A percentile compares a stretch with the other conserved stretches of the same genome.
phyloP scores from a whole-genome alignment of 2,329 filamentous ascomycete genomes.

The Alternaria sp. region DNA sequence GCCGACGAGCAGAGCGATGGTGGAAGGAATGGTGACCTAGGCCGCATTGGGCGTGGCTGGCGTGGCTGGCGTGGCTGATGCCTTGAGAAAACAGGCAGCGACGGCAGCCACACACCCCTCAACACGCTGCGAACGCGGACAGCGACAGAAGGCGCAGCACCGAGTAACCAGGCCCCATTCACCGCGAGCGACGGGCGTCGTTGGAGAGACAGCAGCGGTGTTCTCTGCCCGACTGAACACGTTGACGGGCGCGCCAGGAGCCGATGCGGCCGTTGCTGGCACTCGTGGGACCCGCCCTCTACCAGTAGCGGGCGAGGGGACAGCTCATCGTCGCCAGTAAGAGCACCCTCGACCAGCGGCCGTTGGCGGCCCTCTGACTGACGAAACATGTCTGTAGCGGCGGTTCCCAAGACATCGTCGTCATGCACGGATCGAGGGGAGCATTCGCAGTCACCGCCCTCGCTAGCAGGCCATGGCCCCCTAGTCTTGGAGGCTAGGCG shows the following conservation, averaged over 20 bases:
- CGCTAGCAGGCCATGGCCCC: constrained; percentile 28
- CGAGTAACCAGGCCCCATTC: constrained; percentile 22
- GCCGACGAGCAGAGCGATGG: constrained; percentile 26
- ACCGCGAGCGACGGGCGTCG: constrained; percentile 25
- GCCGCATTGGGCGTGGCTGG: constrained; percentile 28
- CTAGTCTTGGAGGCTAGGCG: constrained; percentile 13
- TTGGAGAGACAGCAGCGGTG: constrained; percentile 17
- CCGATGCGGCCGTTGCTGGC: constrained; percentile 39
- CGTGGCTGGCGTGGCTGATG: constrained; percentile 27
- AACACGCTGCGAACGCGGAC: constrained; percentile 28
- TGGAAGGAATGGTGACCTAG: constrained; percentile 21
- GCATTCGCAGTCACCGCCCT: constrained; percentile 42
- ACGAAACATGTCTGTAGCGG: constrained; percentile 31
- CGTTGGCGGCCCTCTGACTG: constrained; percentile 36
- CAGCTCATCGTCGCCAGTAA: constrained; percentile 27
- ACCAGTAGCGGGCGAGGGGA: constrained; percentile 18
- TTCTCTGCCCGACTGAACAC: constrained; percentile 19
- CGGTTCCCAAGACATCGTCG: constrained; percentile 32
- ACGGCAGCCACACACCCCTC: constrained; percentile 21
- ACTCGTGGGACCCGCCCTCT: constrained; percentile 18
- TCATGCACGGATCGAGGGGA: constrained; percentile 35
- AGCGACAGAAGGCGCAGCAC: constrained; percentile 31
- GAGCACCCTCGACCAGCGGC: constrained; percentile 23
- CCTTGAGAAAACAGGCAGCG: constrained; percentile 30
- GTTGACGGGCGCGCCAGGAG: constrained; percentile 34